Evolutionary conservation across 768 basidiomycete species (phyloP), one percentile per base, ranked within the genome.

Genomic region (Panaeolus cyanescens): DNA sequence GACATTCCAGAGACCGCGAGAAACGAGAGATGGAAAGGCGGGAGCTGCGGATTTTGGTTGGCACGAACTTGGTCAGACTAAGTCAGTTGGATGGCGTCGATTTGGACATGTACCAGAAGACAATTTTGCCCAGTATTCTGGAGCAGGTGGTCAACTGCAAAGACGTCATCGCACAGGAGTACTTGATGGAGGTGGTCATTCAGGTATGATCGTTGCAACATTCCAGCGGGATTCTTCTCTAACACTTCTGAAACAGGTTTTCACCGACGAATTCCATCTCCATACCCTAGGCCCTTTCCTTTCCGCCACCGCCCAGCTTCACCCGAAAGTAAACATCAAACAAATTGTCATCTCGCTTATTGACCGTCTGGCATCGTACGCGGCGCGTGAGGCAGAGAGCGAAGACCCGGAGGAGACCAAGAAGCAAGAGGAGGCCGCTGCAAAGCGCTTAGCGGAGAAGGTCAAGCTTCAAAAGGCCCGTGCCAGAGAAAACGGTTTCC

Each of bases 141-240:
- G 95, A 99, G 78, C 97, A 99, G 74, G 92, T 99, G 56, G 96
- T 99, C 62, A 96, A 91, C 70, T 99, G 97, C 77, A 96, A 97
- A 73, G 97, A 99, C 71, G 92, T 96, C 45, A 99, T 99, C 62
- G 97, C 97, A 0, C 97, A 99, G 73, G 97, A 99, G 72, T 99
- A 99, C 74, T 75, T 99, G 50, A 99, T 99, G 97, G 97, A 99
- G 74, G 97, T 99, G 9, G 95, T 99, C 63, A 99, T 99, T 66
- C 97, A 99, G 83, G 94, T 92, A 61, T 33, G 83, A 28, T 13
- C 69, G 39, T 53, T 13, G 4, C n/a, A 10, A 25, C 10, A n/a
- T 13, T 20, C 59, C 20, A 12, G 5, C 19, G 22, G 31, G 4
- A 33, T 32, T 22, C 30, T 32, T 45, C 31, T 4, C 45, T 65